phyloP scores from a whole-genome alignment of 768 basidiomycete genomes.

The Macrocybe gigantea region DNA sequence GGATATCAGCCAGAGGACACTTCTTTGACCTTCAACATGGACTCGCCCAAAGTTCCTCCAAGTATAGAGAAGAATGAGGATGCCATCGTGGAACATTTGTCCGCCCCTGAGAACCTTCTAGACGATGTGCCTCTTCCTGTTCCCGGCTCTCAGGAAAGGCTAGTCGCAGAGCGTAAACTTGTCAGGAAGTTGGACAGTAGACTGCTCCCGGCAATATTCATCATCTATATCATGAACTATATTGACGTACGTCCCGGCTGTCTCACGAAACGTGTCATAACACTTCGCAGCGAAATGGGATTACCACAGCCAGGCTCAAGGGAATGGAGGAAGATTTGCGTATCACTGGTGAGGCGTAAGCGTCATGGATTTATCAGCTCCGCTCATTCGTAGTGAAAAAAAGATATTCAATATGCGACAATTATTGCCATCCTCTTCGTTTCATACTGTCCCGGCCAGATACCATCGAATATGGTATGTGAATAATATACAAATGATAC shows the following conservation, averaged over 20 bases:
- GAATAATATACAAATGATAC: no score
- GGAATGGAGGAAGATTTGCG: constrained; percentile 44
- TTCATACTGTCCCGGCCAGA: constrained; percentile 58
- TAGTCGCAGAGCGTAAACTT: constrained; percentile 35
- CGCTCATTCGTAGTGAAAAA: not conserved
- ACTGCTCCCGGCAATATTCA: constrained; percentile 48
- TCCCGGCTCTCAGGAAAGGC: constrained; percentile 22
- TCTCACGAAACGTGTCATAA: not conserved
- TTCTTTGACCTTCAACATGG: not conserved
- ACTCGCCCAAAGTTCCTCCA: not conserved
- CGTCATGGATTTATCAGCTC: not conserved
- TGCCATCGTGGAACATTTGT: constrained; percentile 9
- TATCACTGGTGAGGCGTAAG: constrained; percentile 29
- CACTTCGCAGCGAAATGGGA: constrained; percentile 34
- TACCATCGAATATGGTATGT: constrained; percentile 62
- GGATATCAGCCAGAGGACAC: not conserved
- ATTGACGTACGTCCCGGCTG: constrained; percentile 43
- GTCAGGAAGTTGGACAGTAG: constrained; percentile 52
- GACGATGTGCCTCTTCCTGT: constrained; percentile 8
- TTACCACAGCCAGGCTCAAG: constrained; percentile 45
- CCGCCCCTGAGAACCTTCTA: not conserved
- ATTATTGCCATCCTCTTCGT: constrained; percentile 50
- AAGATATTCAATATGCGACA: constrained; percentile 48
- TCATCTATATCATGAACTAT: constrained; percentile 64
- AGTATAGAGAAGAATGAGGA: constrained; percentile 13